A percentile compares a stretch with the other conserved stretches of the same genome.
Conservation (phyloP, 2,329 filamentous ascomycete genomes). For the Leptographium galeiforme region DNA sequence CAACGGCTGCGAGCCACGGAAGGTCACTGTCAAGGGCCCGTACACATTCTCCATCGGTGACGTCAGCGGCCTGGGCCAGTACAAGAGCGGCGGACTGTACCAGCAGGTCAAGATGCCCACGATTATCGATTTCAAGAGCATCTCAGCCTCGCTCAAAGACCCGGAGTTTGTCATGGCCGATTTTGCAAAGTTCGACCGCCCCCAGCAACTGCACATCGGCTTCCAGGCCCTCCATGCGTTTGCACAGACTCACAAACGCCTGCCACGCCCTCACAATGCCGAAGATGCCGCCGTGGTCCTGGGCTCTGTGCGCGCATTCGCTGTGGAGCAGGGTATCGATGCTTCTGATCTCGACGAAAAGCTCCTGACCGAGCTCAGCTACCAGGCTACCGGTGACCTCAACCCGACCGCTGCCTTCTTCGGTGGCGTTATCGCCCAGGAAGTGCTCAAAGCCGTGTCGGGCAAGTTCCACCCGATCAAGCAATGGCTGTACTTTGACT, state of each 20-base stretch:
- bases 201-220: conserved; percentile 79
- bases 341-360: conserved; percentile 76
- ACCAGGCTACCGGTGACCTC: conserved; percentile 83
- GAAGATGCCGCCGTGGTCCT: conserved; percentile 69
- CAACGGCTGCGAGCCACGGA: conserved; percentile 72
- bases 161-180: conserved; percentile 88
- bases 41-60: conserved; percentile 97
- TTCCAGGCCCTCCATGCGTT: conserved; percentile 89
- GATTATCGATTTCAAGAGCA: conserved; percentile 73
- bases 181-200: conserved; percentile 95
- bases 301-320: conserved; percentile 61
- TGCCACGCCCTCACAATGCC: conserved; percentile 74
- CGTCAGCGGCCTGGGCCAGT: conserved; percentile 73
- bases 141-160: conserved; percentile 65
- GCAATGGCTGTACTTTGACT: conserved; percentile 97
- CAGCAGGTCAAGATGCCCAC: conserved; percentile 99
- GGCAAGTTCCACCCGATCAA: conserved; percentile 94
- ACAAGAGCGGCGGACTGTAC: conserved; percentile 78
- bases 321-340: conserved; percentile 60
- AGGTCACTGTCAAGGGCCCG: conserved; percentile 86
- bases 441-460: conserved; percentile 91
- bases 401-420: conserved; percentile 91
- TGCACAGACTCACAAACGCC: conserved; percentile 56
- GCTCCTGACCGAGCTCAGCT: conserved; percentile 82
- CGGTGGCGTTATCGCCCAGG: conserved; percentile 83